Base-by-base conservation (phyloP, 2,329 filamentous ascomycete species). In the Aspergillus sclerotialis region DNA sequence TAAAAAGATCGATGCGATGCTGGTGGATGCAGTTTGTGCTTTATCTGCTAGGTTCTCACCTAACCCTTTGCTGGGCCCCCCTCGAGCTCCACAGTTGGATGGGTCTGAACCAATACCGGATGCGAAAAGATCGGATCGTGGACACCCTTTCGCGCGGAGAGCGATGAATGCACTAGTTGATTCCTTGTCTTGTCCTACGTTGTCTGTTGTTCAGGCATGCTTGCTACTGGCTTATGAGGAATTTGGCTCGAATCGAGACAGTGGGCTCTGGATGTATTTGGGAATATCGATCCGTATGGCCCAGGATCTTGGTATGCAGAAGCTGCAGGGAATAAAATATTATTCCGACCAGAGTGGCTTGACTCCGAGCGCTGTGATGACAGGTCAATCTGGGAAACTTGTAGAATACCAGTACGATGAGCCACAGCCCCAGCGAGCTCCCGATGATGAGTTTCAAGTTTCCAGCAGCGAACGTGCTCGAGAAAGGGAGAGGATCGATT, bases 231-330 rank as follows among this genome's bases (percentile, higher is more conserved):
- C 86, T 0, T 94, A 94, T 52, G 86, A 93, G 46, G 82, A 89
- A 28, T 94, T 94, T 47, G 88, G 87, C 1, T 84, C 84, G 8
- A 85, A 86, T 45, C 84, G 89, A 48, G 88, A 94, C 52, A 93
- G 86, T 55, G 85, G 86, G 0, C 61, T 94, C 5, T 94, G 88
- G 87, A 93, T 94, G 86, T 94, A 93, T 53, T 69, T 94, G 1
- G 88, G 87, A 0, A 80, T 90, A 33, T 82, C 87, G 0, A 94
- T 94, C 40, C 80, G 87, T 4, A 84, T 88, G 78, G 82, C 82
- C 0, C 76, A 85, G 40, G 82, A 88, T 51, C 62, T 94, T 7
- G 87, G 88, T 0, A 69, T 94, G 44, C 84, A 90, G 46, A 93
- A 88, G 44, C 70, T 84, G 11, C 81, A 89, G 43, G 87, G 86